Evolutionary conservation across 441 rosid species (phyloP), one percentile per base, ranked within the genome.

Genomic region (Euphorbia celastroides): DNA sequence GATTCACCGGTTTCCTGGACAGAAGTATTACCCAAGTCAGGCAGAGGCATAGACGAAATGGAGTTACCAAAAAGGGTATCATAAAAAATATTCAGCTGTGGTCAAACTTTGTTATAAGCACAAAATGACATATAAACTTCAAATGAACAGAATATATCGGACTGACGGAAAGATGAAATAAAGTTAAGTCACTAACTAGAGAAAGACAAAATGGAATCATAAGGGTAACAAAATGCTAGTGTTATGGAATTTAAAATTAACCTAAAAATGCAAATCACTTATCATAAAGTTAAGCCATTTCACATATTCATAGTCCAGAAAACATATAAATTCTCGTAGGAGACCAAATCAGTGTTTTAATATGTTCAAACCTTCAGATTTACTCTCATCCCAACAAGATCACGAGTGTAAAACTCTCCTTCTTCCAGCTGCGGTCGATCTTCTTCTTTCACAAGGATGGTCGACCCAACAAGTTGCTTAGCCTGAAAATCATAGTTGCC

Each of bases 331-430:
- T 1, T n/a, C 41, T 20, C 2, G 2, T 12, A n/a, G 38, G 28
- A 52, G 3, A 16, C 50, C 28, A 41, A 20, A 55, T 57, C 5
- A 1, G 12, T 8, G 48, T 14, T n/a, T 64, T 13, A 52, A 52
- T 51, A 52, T 25, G 60, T 46, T 64, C 70, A 74, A 69, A 91
- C 98, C 96, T 88, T 87, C 59, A 81, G 84, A 70, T 84, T 72
- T 66, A 90, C 93, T 69, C 70, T 83, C 94, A 88, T 83, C 77
- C 97, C 98, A 73, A 90, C 71, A 69, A 93, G 98, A 80, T 93
- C 98, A 61, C 84, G 91, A 73, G 87, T 66, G 74, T 93, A 90
- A 73, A 87, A 88, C 65, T 93, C 96, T 62, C 80, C 96, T 63
- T 86, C 87, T 14, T 88, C 89, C 70, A 93, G 76, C 41, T 80